Conservation (phyloP, 345 rosid genomes). For the Salix dunnii region DNA sequence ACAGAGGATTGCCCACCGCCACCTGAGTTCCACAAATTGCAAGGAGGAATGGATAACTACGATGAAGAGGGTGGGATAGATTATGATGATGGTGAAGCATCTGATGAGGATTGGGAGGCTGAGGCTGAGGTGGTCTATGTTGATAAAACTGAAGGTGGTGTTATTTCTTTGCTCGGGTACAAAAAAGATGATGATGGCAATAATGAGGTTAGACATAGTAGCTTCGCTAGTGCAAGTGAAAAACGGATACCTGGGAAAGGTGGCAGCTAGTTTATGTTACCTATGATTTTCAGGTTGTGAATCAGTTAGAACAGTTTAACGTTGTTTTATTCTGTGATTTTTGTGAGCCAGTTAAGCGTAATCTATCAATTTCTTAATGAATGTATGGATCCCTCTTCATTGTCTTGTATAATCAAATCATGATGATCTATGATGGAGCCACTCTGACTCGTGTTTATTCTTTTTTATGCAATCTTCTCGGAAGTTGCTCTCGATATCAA, state of each 20-base stretch:
- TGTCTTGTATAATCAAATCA: background rate
- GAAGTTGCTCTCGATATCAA: too few species aligned
- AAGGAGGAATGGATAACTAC: constrained; percentile 39
- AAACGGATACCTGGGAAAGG: constrained; percentile 1
- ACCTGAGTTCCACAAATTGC: constrained; percentile 64
- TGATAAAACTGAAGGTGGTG: constrained; percentile 23
- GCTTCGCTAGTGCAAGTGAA: constrained; percentile 6
- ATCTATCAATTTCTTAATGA: background rate
- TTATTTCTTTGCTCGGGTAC: background rate
- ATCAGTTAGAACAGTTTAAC: background rate
- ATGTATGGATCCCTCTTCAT: background rate
- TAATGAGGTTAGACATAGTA: constrained; percentile 4
- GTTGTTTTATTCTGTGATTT: background rate
- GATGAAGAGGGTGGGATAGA: constrained; percentile 45
- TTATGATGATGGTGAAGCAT: constrained; percentile 10
- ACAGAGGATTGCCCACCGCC: constrained; percentile 83
- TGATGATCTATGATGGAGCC: too few species aligned
- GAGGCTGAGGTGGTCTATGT: constrained; percentile 22
- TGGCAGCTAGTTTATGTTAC: background rate
- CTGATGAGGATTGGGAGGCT: constrained; percentile 29
- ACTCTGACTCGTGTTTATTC: too few species aligned
- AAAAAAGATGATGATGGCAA: constrained; percentile 20
- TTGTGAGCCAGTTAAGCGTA: background rate
- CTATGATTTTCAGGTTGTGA: background rate
- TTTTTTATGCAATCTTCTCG: too few species aligned